Evolutionary conservation across 805 yeast species (phyloP).

Genomic region (Soucietia sequanensis): DNA sequence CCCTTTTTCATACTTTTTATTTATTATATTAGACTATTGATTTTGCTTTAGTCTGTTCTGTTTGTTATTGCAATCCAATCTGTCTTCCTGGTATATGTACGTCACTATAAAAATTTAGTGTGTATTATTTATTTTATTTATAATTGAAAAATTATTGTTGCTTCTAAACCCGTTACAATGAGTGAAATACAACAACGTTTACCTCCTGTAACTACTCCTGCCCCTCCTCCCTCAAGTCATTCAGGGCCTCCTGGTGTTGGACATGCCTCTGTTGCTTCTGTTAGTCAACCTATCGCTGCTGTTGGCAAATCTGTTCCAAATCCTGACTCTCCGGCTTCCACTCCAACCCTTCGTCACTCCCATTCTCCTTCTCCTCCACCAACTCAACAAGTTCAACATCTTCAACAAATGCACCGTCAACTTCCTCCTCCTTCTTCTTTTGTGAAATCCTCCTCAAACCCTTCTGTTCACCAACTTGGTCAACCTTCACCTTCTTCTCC

Average conservation of each 20-base stretch:
- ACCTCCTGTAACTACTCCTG: slow-evolving; percentile 8
- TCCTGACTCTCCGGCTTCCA: not conserved
- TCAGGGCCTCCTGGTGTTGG: not conserved
- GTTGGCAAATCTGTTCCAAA: not conserved
- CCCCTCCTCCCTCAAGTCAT: slow-evolving; percentile 2
- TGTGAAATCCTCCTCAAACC: no score
- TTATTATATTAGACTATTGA: no score
- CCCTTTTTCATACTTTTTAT: no score
- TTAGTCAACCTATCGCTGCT: not conserved
- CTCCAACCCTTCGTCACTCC: not conserved
- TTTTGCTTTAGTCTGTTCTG: no score
- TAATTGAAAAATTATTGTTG: not conserved
- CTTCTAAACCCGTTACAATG: no score
- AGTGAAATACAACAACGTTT: slow-evolving; percentile 17
- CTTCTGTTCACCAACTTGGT: no score
- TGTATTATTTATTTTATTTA: no score
- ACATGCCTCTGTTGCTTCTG: not conserved
- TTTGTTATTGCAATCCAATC: no score
- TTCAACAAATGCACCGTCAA: not conserved
- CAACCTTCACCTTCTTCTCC: not conserved
- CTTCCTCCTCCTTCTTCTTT: no score
- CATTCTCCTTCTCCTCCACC: not conserved
- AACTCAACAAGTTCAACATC: not conserved
- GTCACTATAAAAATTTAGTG: no score
- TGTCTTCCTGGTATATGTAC: no score